These are phyloP conservation scores for Pelargonium cotyledonis DNA, from an alignment of 441 rosid species.

Conservation along the genomic window DNA sequence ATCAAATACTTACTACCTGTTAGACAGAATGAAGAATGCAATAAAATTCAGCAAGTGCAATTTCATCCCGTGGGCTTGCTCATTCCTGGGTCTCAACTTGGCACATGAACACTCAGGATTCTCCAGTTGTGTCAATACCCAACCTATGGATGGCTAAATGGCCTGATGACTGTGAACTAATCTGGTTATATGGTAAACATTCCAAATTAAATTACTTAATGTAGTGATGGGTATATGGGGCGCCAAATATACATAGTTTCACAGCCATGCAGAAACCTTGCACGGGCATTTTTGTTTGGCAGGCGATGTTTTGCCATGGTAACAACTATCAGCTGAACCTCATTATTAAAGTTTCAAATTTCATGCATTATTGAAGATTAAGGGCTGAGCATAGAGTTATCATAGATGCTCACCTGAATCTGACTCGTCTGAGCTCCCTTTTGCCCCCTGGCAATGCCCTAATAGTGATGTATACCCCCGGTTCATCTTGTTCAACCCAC, in stretches of 20 bases:
- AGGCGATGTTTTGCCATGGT: neutral
- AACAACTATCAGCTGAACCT: neutral
- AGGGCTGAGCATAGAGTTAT: neutral
- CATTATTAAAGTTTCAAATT: neutral
- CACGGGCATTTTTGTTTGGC: neutral
- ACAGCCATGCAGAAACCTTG: neutral
- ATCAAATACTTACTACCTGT: no score
- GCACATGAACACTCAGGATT: neutral
- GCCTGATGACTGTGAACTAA: neutral
- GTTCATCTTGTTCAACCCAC: constrained; percentile 98
- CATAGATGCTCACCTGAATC: constrained; percentile 67
- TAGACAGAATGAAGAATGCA: no score
- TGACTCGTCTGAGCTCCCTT: constrained; percentile 91
- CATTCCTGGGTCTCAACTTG: no score
- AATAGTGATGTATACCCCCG: constrained; percentile 92
- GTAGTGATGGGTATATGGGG: neutral
- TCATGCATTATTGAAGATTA: neutral
- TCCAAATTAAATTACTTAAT: neutral
- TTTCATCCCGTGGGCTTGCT: no score
- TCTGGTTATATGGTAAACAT: neutral
- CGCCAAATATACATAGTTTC: neutral
- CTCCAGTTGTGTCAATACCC: neutral
- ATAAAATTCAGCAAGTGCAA: no score
- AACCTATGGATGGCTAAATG: neutral
- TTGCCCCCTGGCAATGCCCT: constrained; percentile 75